Evolutionary conservation across 768 basidiomycete genomes (phyloP).

Genomic region (Kwoniella sp.): DNA sequence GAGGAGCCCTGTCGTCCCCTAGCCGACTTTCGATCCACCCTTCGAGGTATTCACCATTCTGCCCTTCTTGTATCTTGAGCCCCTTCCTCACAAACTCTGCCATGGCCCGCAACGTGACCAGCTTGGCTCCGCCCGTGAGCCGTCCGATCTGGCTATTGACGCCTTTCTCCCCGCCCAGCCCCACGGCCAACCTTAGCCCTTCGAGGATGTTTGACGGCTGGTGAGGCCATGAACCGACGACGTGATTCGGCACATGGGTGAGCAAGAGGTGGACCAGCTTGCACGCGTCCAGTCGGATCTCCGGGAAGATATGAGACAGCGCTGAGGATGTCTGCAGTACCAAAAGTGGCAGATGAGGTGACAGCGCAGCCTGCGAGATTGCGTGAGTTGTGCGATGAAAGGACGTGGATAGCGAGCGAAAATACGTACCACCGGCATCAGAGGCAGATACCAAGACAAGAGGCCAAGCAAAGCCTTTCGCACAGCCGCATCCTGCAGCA

Average conservation of each 20-base stretch:
- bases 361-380: conserved; percentile 59
- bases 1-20: conserved; percentile 13
- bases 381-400: conserved; percentile 5
- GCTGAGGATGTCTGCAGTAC: conserved; percentile 84
- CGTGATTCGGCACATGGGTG: conserved; percentile 62
- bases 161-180: conserved; percentile 42
- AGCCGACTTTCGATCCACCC: conserved; percentile 25
- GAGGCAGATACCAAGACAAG: conserved; percentile 67
- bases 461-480: conserved; percentile 68
- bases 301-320: conserved; percentile 90
- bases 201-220: conserved; percentile 39
- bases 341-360: conserved; percentile 69
- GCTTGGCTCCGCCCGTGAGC: conserved; percentile 27
- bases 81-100: conserved; percentile 34
- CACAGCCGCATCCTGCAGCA: conserved; percentile 67
- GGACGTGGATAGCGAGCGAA: too few species aligned
- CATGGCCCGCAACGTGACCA: conserved; percentile 39
- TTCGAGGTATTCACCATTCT: conserved; percentile 9
- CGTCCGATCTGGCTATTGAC: conserved; percentile 29
- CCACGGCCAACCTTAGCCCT: conserved; percentile 44
- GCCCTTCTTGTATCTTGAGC: not conserved
- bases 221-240: conserved; percentile 66
- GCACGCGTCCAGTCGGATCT: conserved; percentile 85
- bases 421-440: conserved; percentile 57
- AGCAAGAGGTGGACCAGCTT: conserved; percentile 72